Evolutionary conservation across 2,329 filamentous ascomycete genomes (phyloP), one percentile per base, ranked within the genome.

Genomic region (Aspergillus bombycis): DNA sequence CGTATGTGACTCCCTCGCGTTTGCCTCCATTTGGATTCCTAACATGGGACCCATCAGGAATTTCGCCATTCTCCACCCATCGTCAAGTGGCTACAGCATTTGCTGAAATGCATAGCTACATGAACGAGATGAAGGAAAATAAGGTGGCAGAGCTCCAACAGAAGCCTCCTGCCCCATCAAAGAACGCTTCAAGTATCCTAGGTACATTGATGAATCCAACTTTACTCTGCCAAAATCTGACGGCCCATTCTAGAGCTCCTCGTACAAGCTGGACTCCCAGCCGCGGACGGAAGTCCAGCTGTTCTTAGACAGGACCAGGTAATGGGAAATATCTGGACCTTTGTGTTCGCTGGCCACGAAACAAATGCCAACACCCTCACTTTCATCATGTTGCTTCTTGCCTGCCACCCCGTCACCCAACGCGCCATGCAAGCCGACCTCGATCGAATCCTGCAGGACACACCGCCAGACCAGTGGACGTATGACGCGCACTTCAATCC

Each of bases 331-430:
- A 21, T 57, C 11, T 57, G 28, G 14, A 34, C 23, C 23, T 59
- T 59, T 36, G 26, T 52, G 28, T 59, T 59, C 34, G 57, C 57
- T 6, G 57, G 57, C 32, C 57, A 59, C 26, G 57, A 59, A 52
- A 26, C 57, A 4, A 59, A 59, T 21, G 57, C 57, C 57, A 59
- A 59, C 30, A 59, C 57, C 19, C 57, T 59, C 28, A 59, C 57
- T 23, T 59, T 59, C 23, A 28, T 59, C 32, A 59, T 53, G 12
- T 23, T 59, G 21, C 57, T 59, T 3, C 32, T 59, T 4, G 57
- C 57, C 28, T 59, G 57, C 11, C 57, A 59, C 43, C 57, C 57
- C n/a, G 14, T 21, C 26, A 41, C 30, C n/a, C 57, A 59, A n/a
- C 41, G 21, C 14, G 19, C 57, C 2, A 23, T 59, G 45, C 57